Evolutionary conservation across 1,139 yeast species (phyloP).

Genomic region (Yamadazyma diospyri): DNA sequence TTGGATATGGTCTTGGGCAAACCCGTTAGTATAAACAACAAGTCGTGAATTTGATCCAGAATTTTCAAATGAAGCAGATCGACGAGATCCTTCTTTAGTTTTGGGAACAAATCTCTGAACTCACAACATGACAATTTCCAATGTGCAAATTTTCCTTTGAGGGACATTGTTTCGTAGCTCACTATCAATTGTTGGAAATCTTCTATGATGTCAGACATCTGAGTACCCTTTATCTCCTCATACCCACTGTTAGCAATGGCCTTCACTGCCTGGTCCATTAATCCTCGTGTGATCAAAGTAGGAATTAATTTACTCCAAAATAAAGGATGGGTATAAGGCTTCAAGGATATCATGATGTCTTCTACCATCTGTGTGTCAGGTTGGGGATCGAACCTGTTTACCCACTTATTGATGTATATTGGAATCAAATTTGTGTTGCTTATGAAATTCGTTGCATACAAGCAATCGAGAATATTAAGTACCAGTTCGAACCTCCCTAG

Average conservation of each 20-base stretch:
- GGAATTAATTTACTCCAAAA: constrained; percentile 65
- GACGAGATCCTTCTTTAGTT: constrained; percentile 20
- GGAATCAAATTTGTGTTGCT: constrained; percentile 42
- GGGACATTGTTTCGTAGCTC: constrained; percentile 39
- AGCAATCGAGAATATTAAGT: constrained; percentile 52
- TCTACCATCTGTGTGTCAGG: constrained; percentile 51
- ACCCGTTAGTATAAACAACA: constrained; percentile 50
- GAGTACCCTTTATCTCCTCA: constrained; percentile 29
- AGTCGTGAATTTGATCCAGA: constrained; percentile 39
- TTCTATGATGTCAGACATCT: constrained; percentile 36
- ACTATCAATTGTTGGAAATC: constrained; percentile 43
- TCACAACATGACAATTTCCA: constrained; percentile 54
- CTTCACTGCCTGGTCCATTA: constrained; percentile 51
- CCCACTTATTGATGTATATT: constrained; percentile 53
- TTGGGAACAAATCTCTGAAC: constrained; percentile 40
- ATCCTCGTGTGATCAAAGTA: constrained; percentile 60
- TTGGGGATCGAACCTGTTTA: constrained; percentile 60
- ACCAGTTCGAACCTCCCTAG: constrained; percentile 20
- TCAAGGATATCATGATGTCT: constrained; percentile 41
- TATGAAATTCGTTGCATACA: constrained; percentile 51
- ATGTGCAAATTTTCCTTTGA: constrained; percentile 40
- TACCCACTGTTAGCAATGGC: constrained; percentile 42
- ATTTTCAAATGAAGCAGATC: constrained; percentile 21
- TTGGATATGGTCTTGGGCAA: constrained; percentile 48
- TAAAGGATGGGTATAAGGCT: constrained; percentile 50